phyloP scores from a whole-genome alignment of 257 asterid species.

The Solanum sitiens region DNA sequence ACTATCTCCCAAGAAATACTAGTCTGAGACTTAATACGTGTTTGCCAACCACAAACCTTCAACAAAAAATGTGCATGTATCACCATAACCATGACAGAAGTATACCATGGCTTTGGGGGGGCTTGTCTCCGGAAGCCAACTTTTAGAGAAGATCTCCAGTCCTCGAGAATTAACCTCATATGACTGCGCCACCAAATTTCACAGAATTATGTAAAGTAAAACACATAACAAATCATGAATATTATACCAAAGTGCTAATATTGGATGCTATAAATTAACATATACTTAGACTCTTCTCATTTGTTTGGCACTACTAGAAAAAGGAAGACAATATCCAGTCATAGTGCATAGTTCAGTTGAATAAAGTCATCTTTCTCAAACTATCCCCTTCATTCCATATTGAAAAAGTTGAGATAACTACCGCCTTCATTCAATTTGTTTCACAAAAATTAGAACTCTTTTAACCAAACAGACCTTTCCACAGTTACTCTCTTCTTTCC shows the following conservation, averaged over 20 bases:
- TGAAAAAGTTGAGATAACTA: neutral
- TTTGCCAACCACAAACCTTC: slow-evolving; percentile 35
- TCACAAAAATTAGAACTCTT: neutral
- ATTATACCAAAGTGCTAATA: neutral
- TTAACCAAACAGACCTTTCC: neutral
- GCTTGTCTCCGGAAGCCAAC: slow-evolving; percentile 29
- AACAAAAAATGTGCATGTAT: slow-evolving; percentile 14
- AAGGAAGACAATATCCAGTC: neutral
- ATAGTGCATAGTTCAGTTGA: neutral
- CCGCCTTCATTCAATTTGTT: neutral
- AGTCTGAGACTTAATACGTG: neutral
- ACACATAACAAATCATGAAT: neutral
- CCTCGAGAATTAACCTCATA: slow-evolving; percentile 28
- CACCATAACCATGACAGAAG: slow-evolving; percentile 69
- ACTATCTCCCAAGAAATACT: slow-evolving; percentile 9
- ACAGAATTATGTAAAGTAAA: neutral
- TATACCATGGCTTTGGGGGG: slow-evolving; percentile 33
- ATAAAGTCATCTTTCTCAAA: neutral
- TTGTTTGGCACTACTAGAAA: neutral
- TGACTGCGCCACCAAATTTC: slow-evolving; percentile 13
- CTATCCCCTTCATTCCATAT: neutral
- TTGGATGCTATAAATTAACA: neutral
- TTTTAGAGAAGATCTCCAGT: slow-evolving; percentile 23
- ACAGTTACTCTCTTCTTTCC: neutral
- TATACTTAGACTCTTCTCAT: neutral